A percentile compares a stretch with the other conserved stretches of the same genome.
Evolutionary conservation across 177 flowering plant genomes (phyloP).

Genomic region (Vitis hybrid): DNA sequence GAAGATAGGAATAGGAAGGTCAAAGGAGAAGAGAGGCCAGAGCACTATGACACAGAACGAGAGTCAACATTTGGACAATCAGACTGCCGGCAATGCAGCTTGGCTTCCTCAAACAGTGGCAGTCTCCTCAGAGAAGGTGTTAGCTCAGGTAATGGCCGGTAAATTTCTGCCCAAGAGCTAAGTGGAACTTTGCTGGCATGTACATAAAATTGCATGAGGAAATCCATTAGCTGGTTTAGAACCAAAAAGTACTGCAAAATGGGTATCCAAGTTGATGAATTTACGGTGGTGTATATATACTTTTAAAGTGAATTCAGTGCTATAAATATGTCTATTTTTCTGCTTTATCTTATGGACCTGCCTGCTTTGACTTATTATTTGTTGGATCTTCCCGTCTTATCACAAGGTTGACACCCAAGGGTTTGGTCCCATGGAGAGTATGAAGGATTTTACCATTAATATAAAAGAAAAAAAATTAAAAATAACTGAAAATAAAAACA

Average conservation of each 20-base stretch:
- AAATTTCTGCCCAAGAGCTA: conserved; percentile 5
- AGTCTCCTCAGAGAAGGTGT: conserved; percentile 52
- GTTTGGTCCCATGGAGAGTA: no score
- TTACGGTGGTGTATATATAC: conserved; percentile 6
- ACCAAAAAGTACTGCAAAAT: background rate
- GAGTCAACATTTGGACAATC: conserved; percentile 37
- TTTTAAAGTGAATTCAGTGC: background rate
- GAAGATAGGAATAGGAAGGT: conserved; percentile 45
- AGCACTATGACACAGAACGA: conserved; percentile 23
- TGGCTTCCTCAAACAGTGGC: conserved; percentile 68
- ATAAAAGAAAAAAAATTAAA: no score
- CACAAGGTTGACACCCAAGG: no score
- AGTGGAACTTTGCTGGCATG: background rate
- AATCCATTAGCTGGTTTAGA: background rate
- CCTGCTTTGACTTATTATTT: no score
- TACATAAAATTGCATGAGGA: background rate
- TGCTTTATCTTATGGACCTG: background rate
- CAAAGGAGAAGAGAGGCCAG: conserved; percentile 37
- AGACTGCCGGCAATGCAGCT: conserved; percentile 35
- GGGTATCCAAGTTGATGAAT: background rate
- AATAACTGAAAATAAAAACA: no score
- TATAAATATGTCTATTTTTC: background rate
- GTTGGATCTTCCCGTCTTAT: no score
- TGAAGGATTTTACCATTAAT: no score
- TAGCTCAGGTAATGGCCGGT: conserved; percentile 24